Evolutionary conservation across 306 rosid genomes (phyloP), one percentile per base, ranked within the genome.

Genomic region (Hylodesmum podocarpum): DNA sequence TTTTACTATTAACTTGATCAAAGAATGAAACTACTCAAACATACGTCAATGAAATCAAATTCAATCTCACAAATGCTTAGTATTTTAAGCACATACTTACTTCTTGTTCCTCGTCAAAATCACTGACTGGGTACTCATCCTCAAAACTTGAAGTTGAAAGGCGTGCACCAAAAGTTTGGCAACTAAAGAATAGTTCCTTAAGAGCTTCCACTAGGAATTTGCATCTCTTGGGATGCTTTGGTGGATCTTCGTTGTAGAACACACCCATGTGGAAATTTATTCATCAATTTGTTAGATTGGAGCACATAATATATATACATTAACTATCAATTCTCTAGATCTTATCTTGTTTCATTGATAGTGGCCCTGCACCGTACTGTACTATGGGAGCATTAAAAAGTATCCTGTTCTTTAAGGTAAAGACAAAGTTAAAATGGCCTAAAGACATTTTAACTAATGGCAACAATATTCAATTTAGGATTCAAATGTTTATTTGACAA

Each of bases 81-180:
- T 0, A n/a, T n/a, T n/a, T n/a, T 5, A 33, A 33, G 4, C 37
- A 33, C 6, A 3, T 1, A 33, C 66, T 31, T 88, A 92, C 96
- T 78, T 90, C 90, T 53, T 88, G 85, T 74, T 89, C 91, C 39
- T 92, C 90, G 1, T 86, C 90, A 19, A 84, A 87, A 78, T 92
- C 89, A 13, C 83, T 79, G 14, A 84, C 37, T 13, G 78, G 70
- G 75, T 40, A 62, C 4, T 86, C 90, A 27, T 86, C 92, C n/a
- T 86, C 92, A 3, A 68, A 72, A 73, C 72, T 78, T 8, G 86
- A 62, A 80, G 84, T 68, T 9, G 86, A 57, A 51, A 83, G 76
- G 43, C 47, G 70, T 36, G 78, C 79, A 0, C 86, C 73, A 28
- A 75, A 86, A 46, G 24, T 68, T 47, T 83, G 88, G 80, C 91